phyloP scores from a whole-genome alignment of 495 filamentous ascomycete species.

The Aspergillus leporis region DNA sequence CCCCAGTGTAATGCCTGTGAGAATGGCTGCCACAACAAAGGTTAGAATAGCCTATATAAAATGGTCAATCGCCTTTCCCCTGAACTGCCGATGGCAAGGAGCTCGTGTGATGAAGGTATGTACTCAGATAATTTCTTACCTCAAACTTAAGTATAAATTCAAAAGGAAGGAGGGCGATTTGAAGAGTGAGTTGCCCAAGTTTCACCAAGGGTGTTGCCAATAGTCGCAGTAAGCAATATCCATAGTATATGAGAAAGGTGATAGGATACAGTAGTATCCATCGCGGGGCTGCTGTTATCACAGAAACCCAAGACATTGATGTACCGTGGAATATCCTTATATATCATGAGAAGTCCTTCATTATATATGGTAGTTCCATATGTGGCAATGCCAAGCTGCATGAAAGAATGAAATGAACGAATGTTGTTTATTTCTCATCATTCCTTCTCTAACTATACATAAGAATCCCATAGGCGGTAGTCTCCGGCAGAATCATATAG shows the following conservation, averaged over 20 bases:
- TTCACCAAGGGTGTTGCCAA: slow-evolving; percentile 49
- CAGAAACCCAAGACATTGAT: slow-evolving; percentile 29
- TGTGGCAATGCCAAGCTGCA: background rate
- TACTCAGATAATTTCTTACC: slow-evolving; percentile 43
- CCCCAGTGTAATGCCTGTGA: slow-evolving; percentile 57
- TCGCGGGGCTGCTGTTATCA: slow-evolving; percentile 26
- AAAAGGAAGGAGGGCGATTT: slow-evolving; percentile 38
- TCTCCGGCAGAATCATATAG: background rate
- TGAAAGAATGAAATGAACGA: background rate
- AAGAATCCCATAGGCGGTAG: background rate
- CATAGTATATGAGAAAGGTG: slow-evolving; percentile 25
- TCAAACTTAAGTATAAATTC: slow-evolving; percentile 59
- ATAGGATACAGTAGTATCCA: slow-evolving; percentile 38
- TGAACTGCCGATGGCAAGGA: slow-evolving; percentile 5
- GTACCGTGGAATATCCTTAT: background rate
- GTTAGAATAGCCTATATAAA: slow-evolving; percentile 60
- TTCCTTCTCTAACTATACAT: background rate
- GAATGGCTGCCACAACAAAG: slow-evolving; percentile 59
- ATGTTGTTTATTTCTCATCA: background rate
- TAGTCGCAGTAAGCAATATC: slow-evolving; percentile 28
- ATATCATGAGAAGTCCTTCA: background rate
- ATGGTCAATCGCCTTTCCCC: slow-evolving; percentile 25
- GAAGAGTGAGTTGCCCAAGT: slow-evolving; percentile 36
- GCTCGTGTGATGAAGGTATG: background rate
- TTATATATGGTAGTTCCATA: background rate